Evolutionary conservation across 78 protist species (phyloP), one percentile per base, ranked within the genome.

Genomic region (Dictyostelium brefeldianum): DNA sequence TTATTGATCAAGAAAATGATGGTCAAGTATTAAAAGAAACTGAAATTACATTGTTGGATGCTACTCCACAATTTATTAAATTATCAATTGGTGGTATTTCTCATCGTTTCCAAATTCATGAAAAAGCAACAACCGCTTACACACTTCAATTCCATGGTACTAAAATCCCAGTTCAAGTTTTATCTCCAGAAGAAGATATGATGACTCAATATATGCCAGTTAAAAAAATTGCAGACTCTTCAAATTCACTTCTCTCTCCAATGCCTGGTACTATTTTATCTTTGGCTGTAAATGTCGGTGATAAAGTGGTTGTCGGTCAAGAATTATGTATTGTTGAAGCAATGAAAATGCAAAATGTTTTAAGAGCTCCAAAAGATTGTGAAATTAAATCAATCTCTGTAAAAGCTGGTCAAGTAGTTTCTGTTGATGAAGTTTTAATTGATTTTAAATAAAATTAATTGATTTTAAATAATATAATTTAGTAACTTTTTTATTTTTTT

Each of bases 261-360:
- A 98, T 98, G 99, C 98, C 99, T 22, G 98, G 98, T 36, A 70
- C 89, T 0, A 62, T 97, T 70, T 41, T 95, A 46, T 53, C 91
- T 15, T 57, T 98, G 36, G 90, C 81, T 51, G 98, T 97, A 74
- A 87, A 93, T 47, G 94, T 36, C 1, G 98, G 98, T 56, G 96
- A 97, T 46, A 84, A 83, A 62, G 98, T 97, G 17, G 65, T 89
- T 4, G 75, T 89, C 7, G 98, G 97, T 17, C 96, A 93, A 70
- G 98, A 96, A 90, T 18, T 99, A 29, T 95, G 95, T 51, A 96
- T 98, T 18, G 94, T 99, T 25, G 99, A 99, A 75, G 99, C 99
- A 75, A 99, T 99, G 99, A 99, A 99, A 96, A 99, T 99, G 99
- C 99, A 97, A 91, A 97, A 98, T 57, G 93, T 95, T 22, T 89